These are phyloP conservation scores for Sanghuangporus weigelae DNA, from an alignment of 1,284 basidiomycete species.

Conservation along the genomic window DNA sequence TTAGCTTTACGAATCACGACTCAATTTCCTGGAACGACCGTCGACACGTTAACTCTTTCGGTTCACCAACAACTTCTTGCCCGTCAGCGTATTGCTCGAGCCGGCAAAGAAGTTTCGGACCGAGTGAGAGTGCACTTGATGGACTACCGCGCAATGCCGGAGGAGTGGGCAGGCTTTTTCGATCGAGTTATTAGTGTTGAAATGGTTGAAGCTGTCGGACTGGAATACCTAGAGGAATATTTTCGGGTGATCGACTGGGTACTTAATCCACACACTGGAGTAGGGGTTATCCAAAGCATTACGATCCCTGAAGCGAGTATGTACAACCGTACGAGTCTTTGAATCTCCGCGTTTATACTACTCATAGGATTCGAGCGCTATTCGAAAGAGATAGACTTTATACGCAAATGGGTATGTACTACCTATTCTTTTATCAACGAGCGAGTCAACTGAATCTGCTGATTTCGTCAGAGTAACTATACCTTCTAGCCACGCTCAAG, in stretches of 20 bases:
- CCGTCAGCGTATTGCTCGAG: constrained; percentile 48
- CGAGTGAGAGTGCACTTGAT: constrained; percentile 65
- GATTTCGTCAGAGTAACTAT: constrained; percentile 22
- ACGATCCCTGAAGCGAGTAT: constrained; percentile 73
- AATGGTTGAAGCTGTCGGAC: constrained; percentile 76
- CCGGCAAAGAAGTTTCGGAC: not conserved
- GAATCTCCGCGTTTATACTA: not conserved
- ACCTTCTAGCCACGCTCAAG: not conserved
- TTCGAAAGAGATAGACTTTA: constrained; percentile 66
- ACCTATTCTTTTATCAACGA: not conserved
- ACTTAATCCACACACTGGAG: constrained; percentile 55
- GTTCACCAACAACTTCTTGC: constrained; percentile 65
- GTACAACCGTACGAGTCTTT: constrained; percentile 23
- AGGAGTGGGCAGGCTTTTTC: constrained; percentile 58
- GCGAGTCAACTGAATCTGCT: not conserved
- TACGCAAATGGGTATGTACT: constrained; percentile 65
- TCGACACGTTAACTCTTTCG: constrained; percentile 76
- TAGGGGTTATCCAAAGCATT: constrained; percentile 74
- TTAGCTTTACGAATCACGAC: constrained; percentile 62
- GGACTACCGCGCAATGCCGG: constrained; percentile 68
- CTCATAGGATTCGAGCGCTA: constrained; percentile 50
- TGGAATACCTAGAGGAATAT: constrained; percentile 60
- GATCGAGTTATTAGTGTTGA: constrained; percentile 73
- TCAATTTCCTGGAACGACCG: constrained; percentile 47
- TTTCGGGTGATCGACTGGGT: constrained; percentile 68